These are phyloP conservation scores for Asterochloris erici DNA, from an alignment of 139 green algal genomes.

Conservation along the genomic window DNA sequence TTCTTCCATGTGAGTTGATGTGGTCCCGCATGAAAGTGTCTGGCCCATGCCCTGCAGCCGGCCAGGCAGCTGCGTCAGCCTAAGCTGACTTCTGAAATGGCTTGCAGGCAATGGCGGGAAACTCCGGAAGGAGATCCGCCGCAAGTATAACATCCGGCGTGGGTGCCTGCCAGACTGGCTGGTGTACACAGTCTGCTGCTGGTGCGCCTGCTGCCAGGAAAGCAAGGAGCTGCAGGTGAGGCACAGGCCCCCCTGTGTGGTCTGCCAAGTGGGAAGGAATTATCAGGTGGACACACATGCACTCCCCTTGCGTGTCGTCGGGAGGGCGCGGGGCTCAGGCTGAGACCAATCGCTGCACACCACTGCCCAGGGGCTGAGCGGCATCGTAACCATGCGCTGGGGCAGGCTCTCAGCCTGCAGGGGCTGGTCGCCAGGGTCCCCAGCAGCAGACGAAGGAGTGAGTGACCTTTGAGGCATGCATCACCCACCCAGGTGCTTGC, in stretches of 20 bases:
- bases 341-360: background rate
- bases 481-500: too few species aligned
- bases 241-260: background rate
- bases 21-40: too few species aligned
- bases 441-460: too few species aligned
- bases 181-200: slow-evolving; percentile 14
- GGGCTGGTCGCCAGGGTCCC: too few species aligned
- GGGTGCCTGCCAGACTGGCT: slow-evolving; percentile 5
- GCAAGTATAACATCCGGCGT: slow-evolving; percentile 6
- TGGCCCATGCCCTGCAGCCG: too few species aligned
- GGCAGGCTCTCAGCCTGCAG: background rate
- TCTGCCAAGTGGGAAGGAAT: background rate
- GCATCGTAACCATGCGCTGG: background rate
- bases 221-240: slow-evolving; percentile 11
- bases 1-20: background rate
- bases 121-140: slow-evolving; percentile 1
- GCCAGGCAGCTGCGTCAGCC: too few species aligned
- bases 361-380: background rate
- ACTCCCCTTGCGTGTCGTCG: background rate
- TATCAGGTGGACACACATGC: background rate
- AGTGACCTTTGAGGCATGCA: too few species aligned
- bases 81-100: too few species aligned
- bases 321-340: background rate
- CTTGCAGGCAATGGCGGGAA: slow-evolving; percentile 12
- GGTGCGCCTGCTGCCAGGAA: slow-evolving; percentile 11